Base-by-base conservation (phyloP, 2,329 filamentous ascomycete genomes). In the Sporothrix phasma region DNA sequence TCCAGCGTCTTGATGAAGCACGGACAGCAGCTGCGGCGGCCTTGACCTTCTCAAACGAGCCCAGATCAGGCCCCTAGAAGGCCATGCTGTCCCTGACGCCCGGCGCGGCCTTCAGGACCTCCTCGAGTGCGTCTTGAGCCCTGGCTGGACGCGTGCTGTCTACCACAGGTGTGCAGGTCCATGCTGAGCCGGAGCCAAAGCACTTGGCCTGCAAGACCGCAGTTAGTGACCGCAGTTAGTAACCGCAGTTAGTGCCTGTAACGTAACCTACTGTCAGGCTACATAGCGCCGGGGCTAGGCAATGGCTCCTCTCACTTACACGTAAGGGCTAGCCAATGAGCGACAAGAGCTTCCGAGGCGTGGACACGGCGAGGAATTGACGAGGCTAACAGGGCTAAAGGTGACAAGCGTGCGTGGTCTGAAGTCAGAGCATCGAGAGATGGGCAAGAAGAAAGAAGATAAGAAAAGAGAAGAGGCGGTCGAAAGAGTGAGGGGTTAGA, bases 161-260 rank as follows among this genome's bases (percentile, higher is more conserved):
- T 73, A 69, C 67, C 68, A 73, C 56, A 73, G 71, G 53, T 66
- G 66, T 22, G 67, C 64, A 1, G 73, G 71, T 6, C 64, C 68
- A 66, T 80, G 77, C 56, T 73, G 73, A 24, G 77, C 74, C 10
- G 79, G 72, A 19, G 77, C 74, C 29, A 77, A 70, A 49, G 79
- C 70, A 22, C 75, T 74, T 66, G 78, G 74, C 66, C 74, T 76
- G 29, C 81, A 80, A 0, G 74, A 0, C 80, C 80, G 26, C 74
- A 71, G 64, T 79, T 82, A 59, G 76, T 78, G 45, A 79, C 79
- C 0, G 79, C 81, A 37, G n/a, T n/a, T n/a, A n/a, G 1, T 83
- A 74, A 0, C 80, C 80, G 26, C 74, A 71, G 64, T 79, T 82
- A 59, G 76, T 78, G 45, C 79, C 79, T 0, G 79, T 81, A 37